Evolutionary conservation across 345 rosid species (phyloP), one percentile per base, ranked within the genome.

Genomic region (Aquilaria yunnanensis): DNA sequence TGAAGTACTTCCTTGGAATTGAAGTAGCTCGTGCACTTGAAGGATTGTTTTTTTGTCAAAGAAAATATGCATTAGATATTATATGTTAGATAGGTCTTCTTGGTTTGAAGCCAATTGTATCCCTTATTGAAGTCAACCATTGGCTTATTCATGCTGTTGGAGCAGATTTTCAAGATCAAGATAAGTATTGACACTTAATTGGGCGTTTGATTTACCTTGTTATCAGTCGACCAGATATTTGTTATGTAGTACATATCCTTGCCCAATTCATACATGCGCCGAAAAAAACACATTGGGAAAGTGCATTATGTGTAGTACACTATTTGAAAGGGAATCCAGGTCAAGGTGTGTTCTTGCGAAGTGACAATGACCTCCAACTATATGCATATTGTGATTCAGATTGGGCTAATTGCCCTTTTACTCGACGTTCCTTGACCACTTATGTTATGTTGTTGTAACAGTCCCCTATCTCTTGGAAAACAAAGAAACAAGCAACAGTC

Each of bases 241-340:
- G 54, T 3, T 59, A 64, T 33, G 14, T 37, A 32, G 37, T 61
- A 13, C 31, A 54, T 9, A 12, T 43, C 6, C 23, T 68, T 6
- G 13, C 54, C 46, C 55, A 70, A 31, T 70, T 70, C 10, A 64
- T 59, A 69, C 9, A 5, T 5, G 14, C 16, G 8, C 60, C 61
- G 1, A 10, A 37, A 3, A 1, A 10, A 31, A 1, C 4, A 1
- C 65, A 61, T 45, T 48, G n/a, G 23, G 11, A 49, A 14, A 55
- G 23, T 49, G 56, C 54, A 12, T 3, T 61, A 2, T 5, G 45
- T 0, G 8, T 49, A 7, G 32, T 61, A 1, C 55, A 43, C 5
- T 64, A n/a, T 50, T 14, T 62, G 12, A 49, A 60, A 51, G 5
- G 1, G n/a, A 23, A 8, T 14, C 23, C 0, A 3, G n/a, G 3